Evolutionary conservation across 2,329 filamentous ascomycete genomes (phyloP).

Genomic region (Beauveria bassiana): DNA sequence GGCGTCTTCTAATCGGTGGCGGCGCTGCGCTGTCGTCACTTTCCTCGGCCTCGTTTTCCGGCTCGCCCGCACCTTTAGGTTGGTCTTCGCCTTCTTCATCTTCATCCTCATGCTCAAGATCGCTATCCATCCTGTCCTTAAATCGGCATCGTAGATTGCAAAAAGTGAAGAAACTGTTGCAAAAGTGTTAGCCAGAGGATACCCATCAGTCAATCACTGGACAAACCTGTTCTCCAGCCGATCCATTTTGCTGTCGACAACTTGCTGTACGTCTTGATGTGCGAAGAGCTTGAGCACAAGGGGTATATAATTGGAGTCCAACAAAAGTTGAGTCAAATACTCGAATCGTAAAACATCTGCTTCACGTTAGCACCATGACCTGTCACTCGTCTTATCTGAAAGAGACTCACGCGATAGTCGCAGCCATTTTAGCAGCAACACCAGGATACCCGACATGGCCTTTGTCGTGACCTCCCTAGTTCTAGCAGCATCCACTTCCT

Average conservation of each 20-base stretch:
- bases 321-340: constrained; percentile 83
- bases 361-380: constrained; percentile 14
- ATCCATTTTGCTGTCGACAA: constrained; percentile 80
- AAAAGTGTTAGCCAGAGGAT: constrained; percentile 15
- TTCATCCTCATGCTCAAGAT: constrained; percentile 20
- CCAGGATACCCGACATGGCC: constrained; percentile 79
- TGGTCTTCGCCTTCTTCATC: constrained; percentile 15
- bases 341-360: constrained; percentile 90
- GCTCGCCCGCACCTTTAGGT: constrained; percentile 24
- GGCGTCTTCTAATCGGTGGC: constrained; percentile 65
- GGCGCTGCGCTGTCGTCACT: constrained; percentile 74
- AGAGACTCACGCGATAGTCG: constrained; percentile 77
- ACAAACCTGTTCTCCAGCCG: constrained; percentile 69
- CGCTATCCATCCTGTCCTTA: constrained; percentile 26
- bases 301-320: constrained; percentile 93
- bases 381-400: neutral
- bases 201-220: neutral
- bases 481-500: constrained; percentile 75
- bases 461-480: constrained; percentile 84
- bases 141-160: constrained; percentile 62
- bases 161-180: constrained; percentile 75
- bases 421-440: constrained; percentile 93
- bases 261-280: constrained; percentile 85
- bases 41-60: constrained; percentile 28
- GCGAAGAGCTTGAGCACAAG: constrained; percentile 89